Base-by-base conservation (phyloP, 306 rosid species). In the Rosa chinensis region DNA sequence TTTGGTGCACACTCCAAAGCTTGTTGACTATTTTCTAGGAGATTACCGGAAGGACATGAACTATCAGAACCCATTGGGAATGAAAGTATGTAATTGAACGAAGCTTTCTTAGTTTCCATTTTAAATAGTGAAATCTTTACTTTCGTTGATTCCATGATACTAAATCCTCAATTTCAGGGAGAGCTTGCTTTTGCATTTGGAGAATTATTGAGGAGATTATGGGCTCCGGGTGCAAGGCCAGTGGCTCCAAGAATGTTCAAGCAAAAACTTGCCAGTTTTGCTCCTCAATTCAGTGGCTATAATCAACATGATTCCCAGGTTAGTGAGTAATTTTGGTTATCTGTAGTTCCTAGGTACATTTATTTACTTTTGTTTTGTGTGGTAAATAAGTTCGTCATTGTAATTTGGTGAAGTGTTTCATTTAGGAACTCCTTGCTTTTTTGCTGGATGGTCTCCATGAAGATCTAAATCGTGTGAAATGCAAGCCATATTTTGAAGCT, bases 291-390 rank as follows among this genome's bases (percentile, higher is more conserved):
- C 81, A 84, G 89, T 77, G 97, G 96, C 76, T 89, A 86, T 83
- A 87, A 91, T 84, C 97, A 94, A 85, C 98, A 94, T 52, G 98
- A 94, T 87, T 90, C 97, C 82, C 98, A 94, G 86, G 98, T 94
- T 75, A 83, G 91, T 86, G 69, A 73, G 59, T 81, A 59, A 39
- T 25, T 72, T 32, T 79, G 53, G 44, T 70, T 79, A 21, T 77
- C 59, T 40, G 66, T 77, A 71, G 49, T 77, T 85, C 70, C 47
- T 79, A 17, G 47, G 25, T 20, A 39, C 44, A 44, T 76, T 37
- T 49, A 7, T 66, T 40, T 74, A 55, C 70, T 66, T 78, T 75
- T 86, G 77, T 70, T 76, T 73, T 13, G 45, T 73, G 58, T 39
- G 14, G 10, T 52, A 77, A 79, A 48, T 79, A 67, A 45, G 59